Evolutionary conservation across 192 early-diverging fungal species (phyloP), one percentile per base, ranked within the genome.

Genomic region (Umbelopsis ramanniana): DNA sequence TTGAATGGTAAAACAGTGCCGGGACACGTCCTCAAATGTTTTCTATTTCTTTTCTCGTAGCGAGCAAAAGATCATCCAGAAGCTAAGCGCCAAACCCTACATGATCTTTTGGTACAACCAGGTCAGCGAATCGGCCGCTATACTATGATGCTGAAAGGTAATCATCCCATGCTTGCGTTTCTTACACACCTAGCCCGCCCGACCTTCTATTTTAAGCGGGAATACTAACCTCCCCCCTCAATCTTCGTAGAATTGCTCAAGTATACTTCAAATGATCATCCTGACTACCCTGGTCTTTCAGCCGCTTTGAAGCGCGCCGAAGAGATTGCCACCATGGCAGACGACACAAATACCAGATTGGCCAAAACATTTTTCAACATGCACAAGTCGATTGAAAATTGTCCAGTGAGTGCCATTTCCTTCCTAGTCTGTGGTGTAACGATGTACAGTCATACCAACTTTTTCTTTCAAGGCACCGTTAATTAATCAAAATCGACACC

Each of bases 21-120:
- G 11, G 3, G 29, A 29, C 29, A 5, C n/a, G 3, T 5, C 0
- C 5, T 50, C 33, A 22, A 15, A 37, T 12, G 6, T 12, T 35
- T 63, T 37, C 40, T n/a, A n/a, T n/a, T n/a, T n/a, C n/a, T n/a
- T n/a, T 37, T 63, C 33, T 63, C 33, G 17, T 5, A 63, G 57
- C 73, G 76, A 67, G 83, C 83, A 21, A 82, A 82, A 52, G 87
- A 89, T 47, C 83, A 84, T 73, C 82, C 87, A 35, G 84, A 83
- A 43, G 84, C 86, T 79, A 81, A 86, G 67, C 84, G 88, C 48
- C 84, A 88, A 7, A 82, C 78, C 8, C 40, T 76, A 40, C 47
- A 29, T 3, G 75, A 76, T 68, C 37, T 55, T 9, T 70, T 76
- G 21, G 68, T 52, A 7, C 47, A 63, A 29, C 70, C 70, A 9